Conservation (phyloP, 306 rosid genomes). For the Pyrus communis region DNA sequence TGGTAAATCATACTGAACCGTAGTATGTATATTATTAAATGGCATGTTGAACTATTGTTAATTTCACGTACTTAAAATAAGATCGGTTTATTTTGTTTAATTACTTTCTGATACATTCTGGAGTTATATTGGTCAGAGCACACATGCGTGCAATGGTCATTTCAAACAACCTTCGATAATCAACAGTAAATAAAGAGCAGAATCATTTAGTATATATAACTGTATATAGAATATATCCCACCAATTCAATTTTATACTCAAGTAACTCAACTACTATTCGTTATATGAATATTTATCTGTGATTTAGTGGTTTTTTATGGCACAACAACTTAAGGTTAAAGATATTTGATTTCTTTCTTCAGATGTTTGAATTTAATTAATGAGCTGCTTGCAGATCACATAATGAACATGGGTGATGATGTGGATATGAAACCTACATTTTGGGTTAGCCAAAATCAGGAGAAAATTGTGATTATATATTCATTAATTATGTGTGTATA, state of each 20-base stretch:
- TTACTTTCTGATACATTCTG: background rate
- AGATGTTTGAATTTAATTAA: background rate
- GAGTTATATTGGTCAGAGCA: background rate
- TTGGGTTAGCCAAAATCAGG: background rate
- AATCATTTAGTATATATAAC: background rate
- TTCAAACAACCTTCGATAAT: background rate
- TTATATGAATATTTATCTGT: background rate
- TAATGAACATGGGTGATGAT: background rate
- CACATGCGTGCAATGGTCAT: background rate
- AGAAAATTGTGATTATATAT: conserved; percentile 1
- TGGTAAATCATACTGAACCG: too few species aligned
- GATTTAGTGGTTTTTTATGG: background rate
- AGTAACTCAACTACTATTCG: background rate
- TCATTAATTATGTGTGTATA: background rate
- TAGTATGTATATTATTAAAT: background rate
- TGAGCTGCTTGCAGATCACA: background rate
- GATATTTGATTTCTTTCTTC: background rate
- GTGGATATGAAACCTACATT: background rate
- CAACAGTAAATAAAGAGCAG: background rate
- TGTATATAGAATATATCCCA: background rate
- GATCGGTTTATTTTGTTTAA: background rate
- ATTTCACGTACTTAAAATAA: too few species aligned
- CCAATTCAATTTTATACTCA: background rate
- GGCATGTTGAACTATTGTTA: background rate
- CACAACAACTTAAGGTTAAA: background rate